Conservation (phyloP, 1,284 basidiomycete genomes). For the Leccinum proliferum region DNA sequence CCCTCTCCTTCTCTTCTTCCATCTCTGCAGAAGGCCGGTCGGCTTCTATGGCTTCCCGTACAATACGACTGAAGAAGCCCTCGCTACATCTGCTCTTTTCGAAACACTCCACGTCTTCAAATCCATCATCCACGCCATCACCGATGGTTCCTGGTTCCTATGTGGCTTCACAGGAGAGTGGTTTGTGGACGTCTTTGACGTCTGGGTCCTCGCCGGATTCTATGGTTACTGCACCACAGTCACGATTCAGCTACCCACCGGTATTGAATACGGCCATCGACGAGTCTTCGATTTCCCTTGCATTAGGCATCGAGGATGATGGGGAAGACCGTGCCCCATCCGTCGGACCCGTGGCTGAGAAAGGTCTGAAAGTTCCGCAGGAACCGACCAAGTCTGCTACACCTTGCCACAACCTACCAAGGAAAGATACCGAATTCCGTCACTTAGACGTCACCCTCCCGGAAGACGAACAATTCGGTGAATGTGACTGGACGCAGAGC, state of each 20-base stretch:
- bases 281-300: slow-evolving; percentile 32
- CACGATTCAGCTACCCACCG: slow-evolving; percentile 31
- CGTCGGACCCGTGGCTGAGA: slow-evolving; percentile 7
- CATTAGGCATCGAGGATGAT: slow-evolving; percentile 28
- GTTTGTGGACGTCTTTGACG: slow-evolving; percentile 17
- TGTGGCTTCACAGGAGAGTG: slow-evolving; percentile 9
- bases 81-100: slow-evolving; percentile 50
- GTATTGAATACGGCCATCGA: slow-evolving; percentile 31
- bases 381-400: slow-evolving; percentile 2
- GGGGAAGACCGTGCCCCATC: slow-evolving; percentile 8
- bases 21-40: slow-evolving; percentile 22
- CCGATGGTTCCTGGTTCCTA: slow-evolving; percentile 4
- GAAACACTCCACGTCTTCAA: slow-evolving; percentile 40
- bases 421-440: slow-evolving; percentile 15
- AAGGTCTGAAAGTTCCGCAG: slow-evolving; percentile 5
- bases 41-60: slow-evolving; percentile 28
- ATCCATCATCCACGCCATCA: slow-evolving; percentile 22
- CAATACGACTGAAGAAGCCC: slow-evolving; percentile 44
- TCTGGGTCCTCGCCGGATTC: slow-evolving; percentile 30
- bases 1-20: slow-evolving; percentile 32
- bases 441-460: slow-evolving; percentile 22
- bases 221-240: slow-evolving; percentile 32
- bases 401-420: slow-evolving; percentile 4
- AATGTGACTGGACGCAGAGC: slow-evolving; percentile 29
- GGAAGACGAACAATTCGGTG: slow-evolving; percentile 24